Percentiles rank a stretch among this genome's conserved stretches.
These are phyloP conservation scores for Sphagnum fallax DNA, from an alignment of 228 moss, liverwort and hornwort species.

Conservation along the genomic window DNA sequence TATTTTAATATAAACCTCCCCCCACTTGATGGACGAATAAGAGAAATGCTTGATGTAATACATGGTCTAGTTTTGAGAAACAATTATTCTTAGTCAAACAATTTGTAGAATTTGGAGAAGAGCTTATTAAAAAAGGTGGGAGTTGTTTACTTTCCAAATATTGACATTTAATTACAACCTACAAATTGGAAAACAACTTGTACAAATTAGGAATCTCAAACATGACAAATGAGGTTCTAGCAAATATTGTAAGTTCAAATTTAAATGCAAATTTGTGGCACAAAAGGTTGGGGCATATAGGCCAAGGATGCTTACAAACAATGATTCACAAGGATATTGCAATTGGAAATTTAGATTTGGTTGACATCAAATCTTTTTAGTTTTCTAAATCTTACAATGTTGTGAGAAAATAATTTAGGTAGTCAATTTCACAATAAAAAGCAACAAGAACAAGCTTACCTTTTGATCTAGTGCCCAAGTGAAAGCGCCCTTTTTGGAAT, in stretches of 20 bases:
- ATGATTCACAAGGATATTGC: no score
- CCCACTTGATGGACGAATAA: background rate
- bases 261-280: background rate
- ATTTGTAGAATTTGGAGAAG: background rate
- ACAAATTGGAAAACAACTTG: background rate
- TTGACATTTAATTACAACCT: background rate
- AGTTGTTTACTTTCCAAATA: background rate
- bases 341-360: no score
- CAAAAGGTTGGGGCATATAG: no score
- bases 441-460: background rate
- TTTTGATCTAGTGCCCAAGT: background rate
- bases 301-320: no score
- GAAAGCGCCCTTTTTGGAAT: no score
- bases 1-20: no score
- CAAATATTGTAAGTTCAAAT: background rate
- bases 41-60: background rate
- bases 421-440: background rate
- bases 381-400: background rate
- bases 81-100: background rate
- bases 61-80: background rate
- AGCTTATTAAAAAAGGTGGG: background rate
- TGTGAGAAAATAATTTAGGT: background rate
- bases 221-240: background rate
- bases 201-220: background rate
- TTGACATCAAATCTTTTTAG: no score